A percentile compares a stretch with the other conserved stretches of the same genome.
Conservation (phyloP, 2,329 filamentous ascomycete genomes). For the Diaporthe citriasiana region DNA sequence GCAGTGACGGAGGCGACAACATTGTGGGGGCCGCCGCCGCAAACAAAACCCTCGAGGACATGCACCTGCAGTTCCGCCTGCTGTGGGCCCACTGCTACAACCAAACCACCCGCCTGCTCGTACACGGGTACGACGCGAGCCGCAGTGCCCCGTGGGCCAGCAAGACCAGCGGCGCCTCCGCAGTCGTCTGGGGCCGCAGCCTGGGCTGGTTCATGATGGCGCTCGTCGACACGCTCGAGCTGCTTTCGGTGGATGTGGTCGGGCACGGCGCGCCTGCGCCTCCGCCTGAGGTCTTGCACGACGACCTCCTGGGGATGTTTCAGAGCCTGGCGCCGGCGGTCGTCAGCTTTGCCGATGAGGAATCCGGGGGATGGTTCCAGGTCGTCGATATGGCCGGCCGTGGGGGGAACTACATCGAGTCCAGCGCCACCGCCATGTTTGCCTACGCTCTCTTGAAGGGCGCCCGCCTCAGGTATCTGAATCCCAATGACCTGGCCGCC, state of each 20-base stretch:
- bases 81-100: conserved; percentile 58
- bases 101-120: conserved; percentile 56
- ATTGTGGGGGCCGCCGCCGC: neutral
- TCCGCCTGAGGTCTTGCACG: too few relatives aligned
- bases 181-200: conserved; percentile 65
- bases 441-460: conserved; percentile 54
- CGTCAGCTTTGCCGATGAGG: neutral
- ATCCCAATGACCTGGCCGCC: neutral
- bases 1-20: too few relatives aligned
- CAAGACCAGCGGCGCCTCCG: conserved; percentile 60
- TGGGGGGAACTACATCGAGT: conserved; percentile 54
- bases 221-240: conserved; percentile 53
- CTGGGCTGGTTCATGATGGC: conserved; percentile 55
- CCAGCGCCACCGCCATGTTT: conserved; percentile 54
- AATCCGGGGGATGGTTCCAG: conserved; percentile 54
- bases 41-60: conserved; percentile 54
- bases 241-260: conserved; percentile 4
- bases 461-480: conserved; percentile 51
- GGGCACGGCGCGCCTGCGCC: neutral
- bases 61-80: conserved; percentile 58
- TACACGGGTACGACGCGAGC: conserved; percentile 66
- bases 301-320: neutral
- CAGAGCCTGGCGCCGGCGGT: neutral
- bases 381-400: conserved; percentile 47
- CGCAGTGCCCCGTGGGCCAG: conserved; percentile 64